Evolutionary conservation across 768 basidiomycete species (phyloP).

Genomic region (Suillus weaverae): DNA sequence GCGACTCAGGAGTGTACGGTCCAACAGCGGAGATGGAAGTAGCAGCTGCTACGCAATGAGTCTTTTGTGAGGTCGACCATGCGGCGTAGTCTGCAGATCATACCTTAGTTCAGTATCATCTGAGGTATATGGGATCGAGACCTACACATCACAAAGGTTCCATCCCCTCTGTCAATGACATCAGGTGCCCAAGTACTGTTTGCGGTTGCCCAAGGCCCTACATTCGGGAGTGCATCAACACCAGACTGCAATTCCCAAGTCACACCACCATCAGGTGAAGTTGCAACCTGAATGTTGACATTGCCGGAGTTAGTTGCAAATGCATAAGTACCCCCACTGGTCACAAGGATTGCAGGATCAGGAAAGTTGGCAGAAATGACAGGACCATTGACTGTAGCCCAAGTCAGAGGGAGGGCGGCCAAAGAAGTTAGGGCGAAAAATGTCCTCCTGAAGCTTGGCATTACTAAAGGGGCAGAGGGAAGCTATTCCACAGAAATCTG

Average conservation of each 20-base stretch:
- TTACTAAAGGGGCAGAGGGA: not conserved
- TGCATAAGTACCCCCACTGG: slow-evolving; percentile 16
- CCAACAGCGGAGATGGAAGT: slow-evolving; percentile 24
- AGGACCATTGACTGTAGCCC: slow-evolving; percentile 15
- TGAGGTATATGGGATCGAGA: not conserved
- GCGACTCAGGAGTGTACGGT: slow-evolving; percentile 25
- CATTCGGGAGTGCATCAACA: slow-evolving; percentile 23
- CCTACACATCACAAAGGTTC: slow-evolving; percentile 22
- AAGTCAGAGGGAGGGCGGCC: not conserved
- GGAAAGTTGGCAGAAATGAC: slow-evolving; percentile 24
- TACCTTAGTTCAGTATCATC: not conserved
- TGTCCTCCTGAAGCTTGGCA: not conserved
- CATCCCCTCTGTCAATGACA: slow-evolving; percentile 16
- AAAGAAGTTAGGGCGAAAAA: not conserved
- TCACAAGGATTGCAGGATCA: slow-evolving; percentile 21
- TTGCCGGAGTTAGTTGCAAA: slow-evolving; percentile 22
- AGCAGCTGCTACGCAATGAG: slow-evolving; percentile 31
- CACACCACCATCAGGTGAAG: slow-evolving; percentile 19
- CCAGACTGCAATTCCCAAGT: slow-evolving; percentile 18
- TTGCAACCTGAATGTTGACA: slow-evolving; percentile 24
- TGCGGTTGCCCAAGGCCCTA: slow-evolving; percentile 24
- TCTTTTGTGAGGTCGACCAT: slow-evolving; percentile 9
- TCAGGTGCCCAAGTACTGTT: slow-evolving; percentile 24
- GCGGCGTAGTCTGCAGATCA: slow-evolving; percentile 16
- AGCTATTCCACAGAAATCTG: not conserved